Evolutionary conservation across 2,329 filamentous ascomycete species (phyloP), one percentile per base, ranked within the genome.

Genomic region (Trichoderma asperellum): DNA sequence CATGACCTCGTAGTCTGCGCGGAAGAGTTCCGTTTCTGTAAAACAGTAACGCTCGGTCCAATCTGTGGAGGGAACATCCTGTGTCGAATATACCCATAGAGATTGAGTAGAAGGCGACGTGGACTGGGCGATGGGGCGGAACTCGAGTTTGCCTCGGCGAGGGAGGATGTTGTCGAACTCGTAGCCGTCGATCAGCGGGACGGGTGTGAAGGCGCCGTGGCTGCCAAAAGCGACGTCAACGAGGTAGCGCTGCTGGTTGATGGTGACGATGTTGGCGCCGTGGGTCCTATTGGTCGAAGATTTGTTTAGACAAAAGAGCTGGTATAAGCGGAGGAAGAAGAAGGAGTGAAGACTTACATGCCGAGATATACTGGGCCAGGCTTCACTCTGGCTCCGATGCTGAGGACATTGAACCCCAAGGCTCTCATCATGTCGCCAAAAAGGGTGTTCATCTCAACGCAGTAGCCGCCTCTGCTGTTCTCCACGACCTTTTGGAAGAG

Each of bases 171-270:
- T 82, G 11, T 73, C 69, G 52, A 77, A 74, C 24, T 75, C 72
- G 65, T 70, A 24, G 18, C 71, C 73, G 56, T 73, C 27, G 0
- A 75, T 66, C 5, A 83, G 73, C 0, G 74, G 78, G 1, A 83
- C 62, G 4, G 81, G 81, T 0, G 70, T 57, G 32, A 74, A 71
- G 5, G 80, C 70, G 10, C 74, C 76, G 71, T 86, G 83, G 65
- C 82, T 83, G 24, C 88, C 89, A 73, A 89, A 90, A 32, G 86
- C 88, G 16, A 90, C 86, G 74, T 91, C 89, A 34, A 87, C 81
- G 71, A 85, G 76, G 74, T 84, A 86, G 53, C 79, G 77, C 55
- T 80, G 79, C 29, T 78, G 76, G 11, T 80, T 77, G 27, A 92
- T 81, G 32, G 81, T 85, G 58, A 90, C 83, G 67, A 91, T 83